Evolutionary conservation across 129 eudicot genomes (phyloP).

Genomic region (Cynara cardunculus): DNA sequence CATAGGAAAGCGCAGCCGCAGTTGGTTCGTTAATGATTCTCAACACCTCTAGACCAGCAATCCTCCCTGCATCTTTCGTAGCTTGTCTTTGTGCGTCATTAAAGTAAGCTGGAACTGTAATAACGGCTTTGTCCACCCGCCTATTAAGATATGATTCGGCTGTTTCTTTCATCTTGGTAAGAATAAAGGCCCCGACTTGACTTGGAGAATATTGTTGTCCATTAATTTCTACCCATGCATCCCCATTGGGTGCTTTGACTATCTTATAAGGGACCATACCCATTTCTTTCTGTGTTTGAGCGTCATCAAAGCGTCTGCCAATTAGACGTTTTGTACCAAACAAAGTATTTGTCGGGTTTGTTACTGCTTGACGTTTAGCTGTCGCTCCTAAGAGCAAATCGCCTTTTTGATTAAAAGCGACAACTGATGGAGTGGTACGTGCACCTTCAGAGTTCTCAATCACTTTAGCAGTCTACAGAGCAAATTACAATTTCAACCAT

Average conservation of each 20-base stretch:
- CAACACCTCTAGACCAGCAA: slow-evolving; percentile 55
- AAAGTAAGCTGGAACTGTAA: slow-evolving; percentile 56
- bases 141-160: slow-evolving; percentile 36
- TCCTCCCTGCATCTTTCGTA: slow-evolving; percentile 60
- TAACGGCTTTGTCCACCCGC: slow-evolving; percentile 39
- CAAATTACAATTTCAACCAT: neutral
- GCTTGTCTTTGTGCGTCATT: slow-evolving; percentile 64
- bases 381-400: slow-evolving; percentile 44
- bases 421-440: slow-evolving; percentile 47
- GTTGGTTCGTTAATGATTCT: slow-evolving; percentile 60
- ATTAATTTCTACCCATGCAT: slow-evolving; percentile 49
- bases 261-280: slow-evolving; percentile 48
- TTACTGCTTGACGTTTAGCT: slow-evolving; percentile 46
- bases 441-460: slow-evolving; percentile 48
- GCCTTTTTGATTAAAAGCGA: slow-evolving; percentile 34
- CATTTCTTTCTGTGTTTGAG: slow-evolving; percentile 49
- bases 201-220: slow-evolving; percentile 43
- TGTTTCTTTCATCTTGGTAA: slow-evolving; percentile 49
- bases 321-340: slow-evolving; percentile 50
- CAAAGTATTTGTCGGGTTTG: slow-evolving; percentile 42
- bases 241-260: slow-evolving; percentile 47
- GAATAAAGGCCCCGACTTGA: slow-evolving; percentile 33
- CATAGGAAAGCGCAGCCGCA: slow-evolving; percentile 63
- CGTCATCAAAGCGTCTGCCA: slow-evolving; percentile 48
- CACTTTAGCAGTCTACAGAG: slow-evolving; percentile 37